These are phyloP conservation scores for Helotiales sp. DNA, from an alignment of 2,329 filamentous ascomycete genomes.

Conservation along the genomic window DNA sequence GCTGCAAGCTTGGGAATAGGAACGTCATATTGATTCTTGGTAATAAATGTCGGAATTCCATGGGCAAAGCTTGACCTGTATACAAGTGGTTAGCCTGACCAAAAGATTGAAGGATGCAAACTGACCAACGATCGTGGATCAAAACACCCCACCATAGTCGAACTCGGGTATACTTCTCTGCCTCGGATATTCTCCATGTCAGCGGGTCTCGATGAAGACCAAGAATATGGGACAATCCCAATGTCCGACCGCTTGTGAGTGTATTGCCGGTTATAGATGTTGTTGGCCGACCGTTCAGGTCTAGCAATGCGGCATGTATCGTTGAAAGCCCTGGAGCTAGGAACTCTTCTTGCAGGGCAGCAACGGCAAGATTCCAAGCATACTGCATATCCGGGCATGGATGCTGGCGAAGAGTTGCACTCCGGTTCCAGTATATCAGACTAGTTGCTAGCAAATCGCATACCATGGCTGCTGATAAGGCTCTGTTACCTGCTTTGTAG, in stretches of 20 bases:
- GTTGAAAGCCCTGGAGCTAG: conserved; percentile 59
- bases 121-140: conserved; percentile 55
- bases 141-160: conserved; percentile 57
- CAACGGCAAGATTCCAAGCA: conserved; percentile 62
- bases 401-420: conserved; percentile 42
- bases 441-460: conserved; percentile 59
- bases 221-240: conserved; percentile 53
- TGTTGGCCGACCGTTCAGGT: conserved; percentile 59
- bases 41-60: conserved; percentile 22
- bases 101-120: neutral
- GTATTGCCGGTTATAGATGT: conserved; percentile 60
- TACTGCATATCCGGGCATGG: conserved; percentile 58
- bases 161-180: conserved; percentile 52
- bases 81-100: neutral
- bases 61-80: conserved; percentile 28
- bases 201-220: conserved; percentile 54
- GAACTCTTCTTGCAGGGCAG: conserved; percentile 59
- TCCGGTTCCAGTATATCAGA: conserved; percentile 57
- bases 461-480: conserved; percentile 55
- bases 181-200: conserved; percentile 51
- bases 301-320: conserved; percentile 56
- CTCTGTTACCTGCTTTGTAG: conserved; percentile 43
- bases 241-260: conserved; percentile 48
- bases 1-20: conserved; percentile 18
- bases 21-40: conserved; percentile 25